Conservation (phyloP, 495 filamentous ascomycete genomes). For the Massariosphaeria phaeospora region DNA sequence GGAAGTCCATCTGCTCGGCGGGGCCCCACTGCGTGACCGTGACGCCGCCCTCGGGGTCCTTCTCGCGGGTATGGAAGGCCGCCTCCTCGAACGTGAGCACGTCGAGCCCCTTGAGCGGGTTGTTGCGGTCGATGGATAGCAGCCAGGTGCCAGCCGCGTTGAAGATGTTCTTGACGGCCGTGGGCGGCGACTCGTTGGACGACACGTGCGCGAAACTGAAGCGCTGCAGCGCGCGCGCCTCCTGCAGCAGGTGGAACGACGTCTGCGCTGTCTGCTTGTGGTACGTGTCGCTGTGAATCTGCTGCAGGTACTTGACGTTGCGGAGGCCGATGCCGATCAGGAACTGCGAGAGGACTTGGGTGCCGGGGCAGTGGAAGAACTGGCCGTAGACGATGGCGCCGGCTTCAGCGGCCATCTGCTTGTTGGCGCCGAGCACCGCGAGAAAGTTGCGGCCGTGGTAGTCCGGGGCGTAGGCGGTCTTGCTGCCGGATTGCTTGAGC, state of each 20-base stretch:
- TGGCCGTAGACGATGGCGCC: slow-evolving; percentile 12
- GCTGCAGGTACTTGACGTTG: neutral
- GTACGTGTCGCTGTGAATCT: slow-evolving; percentile 9
- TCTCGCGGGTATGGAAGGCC: slow-evolving; percentile 10
- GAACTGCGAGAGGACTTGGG: slow-evolving; percentile 10
- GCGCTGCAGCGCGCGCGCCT: neutral
- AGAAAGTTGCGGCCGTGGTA: slow-evolving; percentile 8
- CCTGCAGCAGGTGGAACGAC: slow-evolving; percentile 9
- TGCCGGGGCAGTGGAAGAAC: slow-evolving; percentile 12
- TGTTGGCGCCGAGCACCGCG: slow-evolving; percentile 2
- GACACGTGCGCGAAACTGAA: slow-evolving; percentile 13
- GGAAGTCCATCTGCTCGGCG: slow-evolving; percentile 4
- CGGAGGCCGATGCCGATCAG: slow-evolving; percentile 8
- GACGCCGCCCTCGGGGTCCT: neutral
- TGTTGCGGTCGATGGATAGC: neutral
- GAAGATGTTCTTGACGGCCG: slow-evolving; percentile 20
- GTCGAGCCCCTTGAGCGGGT: slow-evolving; percentile 2
- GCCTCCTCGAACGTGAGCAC: slow-evolving; percentile 10
- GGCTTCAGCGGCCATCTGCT: slow-evolving; percentile 12
- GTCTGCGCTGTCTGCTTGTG: neutral
- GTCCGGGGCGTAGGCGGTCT: slow-evolving; percentile 5
- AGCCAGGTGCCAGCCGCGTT: slow-evolving; percentile 15
- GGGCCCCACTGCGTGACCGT: slow-evolving; percentile 15
- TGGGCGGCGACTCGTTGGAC: slow-evolving; percentile 7
- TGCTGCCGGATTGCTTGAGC: neutral